phyloP scores from a whole-genome alignment of 2,329 filamentous ascomycete genomes.

The Talaromyces amestolkiae region DNA sequence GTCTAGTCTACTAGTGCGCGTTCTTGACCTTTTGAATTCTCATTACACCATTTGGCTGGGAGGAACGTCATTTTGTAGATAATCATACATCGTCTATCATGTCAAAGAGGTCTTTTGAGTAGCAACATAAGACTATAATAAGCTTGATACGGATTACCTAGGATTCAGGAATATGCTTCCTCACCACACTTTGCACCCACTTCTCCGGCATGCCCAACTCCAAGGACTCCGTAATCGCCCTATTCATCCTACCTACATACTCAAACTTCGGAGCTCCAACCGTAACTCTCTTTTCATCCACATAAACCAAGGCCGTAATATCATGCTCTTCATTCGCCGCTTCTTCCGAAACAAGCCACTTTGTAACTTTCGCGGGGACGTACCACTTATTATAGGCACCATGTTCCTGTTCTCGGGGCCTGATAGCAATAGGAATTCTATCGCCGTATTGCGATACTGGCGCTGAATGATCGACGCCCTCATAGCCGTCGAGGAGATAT shows the following conservation, averaged over 20 bases:
- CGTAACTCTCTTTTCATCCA: constrained; percentile 40
- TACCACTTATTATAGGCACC: constrained; percentile 42
- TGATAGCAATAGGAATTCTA: constrained; percentile 21
- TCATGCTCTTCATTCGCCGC: not conserved
- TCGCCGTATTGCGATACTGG: constrained; percentile 11
- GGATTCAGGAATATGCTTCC: constrained; percentile 21
- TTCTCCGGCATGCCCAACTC: constrained; percentile 33
- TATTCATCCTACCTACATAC: constrained; percentile 45
- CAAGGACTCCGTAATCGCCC: constrained; percentile 40
- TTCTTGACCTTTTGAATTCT: not conserved
- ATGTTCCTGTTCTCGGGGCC: constrained; percentile 34
- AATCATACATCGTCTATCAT: not conserved
- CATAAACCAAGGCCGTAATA: constrained; percentile 39
- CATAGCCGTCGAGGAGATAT: constrained; percentile 37
- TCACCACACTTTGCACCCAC: constrained; percentile 41
- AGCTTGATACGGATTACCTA: not conserved
- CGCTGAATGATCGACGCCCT: constrained; percentile 33
- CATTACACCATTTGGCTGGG: not conserved
- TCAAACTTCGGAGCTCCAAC: constrained; percentile 35
- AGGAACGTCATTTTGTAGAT: not conserved
- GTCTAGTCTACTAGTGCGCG: not conserved
- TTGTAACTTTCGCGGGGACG: constrained; percentile 29
- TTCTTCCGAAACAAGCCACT: constrained; percentile 32
- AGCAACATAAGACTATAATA: not conserved
- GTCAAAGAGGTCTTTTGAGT: too few relatives aligned